Percentiles rank a stretch among this genome's conserved stretches.
These are phyloP conservation scores for Choiromyces venosus DNA, from an alignment of 495 filamentous ascomycete species.

Conservation along the genomic window DNA sequence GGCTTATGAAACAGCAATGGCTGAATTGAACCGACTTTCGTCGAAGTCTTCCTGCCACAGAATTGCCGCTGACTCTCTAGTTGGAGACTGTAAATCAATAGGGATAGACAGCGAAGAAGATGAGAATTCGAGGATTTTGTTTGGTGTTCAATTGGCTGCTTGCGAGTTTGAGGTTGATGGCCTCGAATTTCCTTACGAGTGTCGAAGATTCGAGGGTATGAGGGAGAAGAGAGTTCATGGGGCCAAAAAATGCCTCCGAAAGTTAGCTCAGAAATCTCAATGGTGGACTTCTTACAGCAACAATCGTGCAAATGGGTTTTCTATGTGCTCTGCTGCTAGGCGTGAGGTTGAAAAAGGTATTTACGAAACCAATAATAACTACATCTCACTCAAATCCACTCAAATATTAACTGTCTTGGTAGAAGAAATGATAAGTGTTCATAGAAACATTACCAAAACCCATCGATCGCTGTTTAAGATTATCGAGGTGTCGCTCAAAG, in stretches of 20 bases:
- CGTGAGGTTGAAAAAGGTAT: constrained; percentile 39
- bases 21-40: constrained; percentile 24
- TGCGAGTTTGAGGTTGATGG: constrained; percentile 41
- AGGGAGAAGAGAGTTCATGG: constrained; percentile 18
- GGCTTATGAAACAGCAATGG: constrained; percentile 28
- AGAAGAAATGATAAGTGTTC: constrained; percentile 34
- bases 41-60: constrained; percentile 39
- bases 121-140: constrained; percentile 26
- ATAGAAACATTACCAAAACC: constrained; percentile 38
- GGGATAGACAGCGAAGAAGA: constrained; percentile 10
- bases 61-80: constrained; percentile 29
- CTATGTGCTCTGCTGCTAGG: constrained; percentile 37
- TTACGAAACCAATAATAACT: background rate
- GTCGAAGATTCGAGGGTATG: constrained; percentile 8
- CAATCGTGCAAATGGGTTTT: constrained; percentile 36
- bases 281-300: constrained; percentile 43
- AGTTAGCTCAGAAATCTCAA: constrained; percentile 35
- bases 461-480: constrained; percentile 28
- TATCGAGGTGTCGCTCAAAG: constrained; percentile 17
- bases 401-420: background rate
- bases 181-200: constrained; percentile 35
- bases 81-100: constrained; percentile 31
- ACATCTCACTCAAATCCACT: constrained; percentile 6
- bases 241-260: constrained; percentile 31
- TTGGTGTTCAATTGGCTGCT: constrained; percentile 35